A percentile compares a stretch with the other conserved stretches of the same genome.
phyloP scores from a whole-genome alignment of 2,329 filamentous ascomycete species.

The Aspergillus neoniger region DNA sequence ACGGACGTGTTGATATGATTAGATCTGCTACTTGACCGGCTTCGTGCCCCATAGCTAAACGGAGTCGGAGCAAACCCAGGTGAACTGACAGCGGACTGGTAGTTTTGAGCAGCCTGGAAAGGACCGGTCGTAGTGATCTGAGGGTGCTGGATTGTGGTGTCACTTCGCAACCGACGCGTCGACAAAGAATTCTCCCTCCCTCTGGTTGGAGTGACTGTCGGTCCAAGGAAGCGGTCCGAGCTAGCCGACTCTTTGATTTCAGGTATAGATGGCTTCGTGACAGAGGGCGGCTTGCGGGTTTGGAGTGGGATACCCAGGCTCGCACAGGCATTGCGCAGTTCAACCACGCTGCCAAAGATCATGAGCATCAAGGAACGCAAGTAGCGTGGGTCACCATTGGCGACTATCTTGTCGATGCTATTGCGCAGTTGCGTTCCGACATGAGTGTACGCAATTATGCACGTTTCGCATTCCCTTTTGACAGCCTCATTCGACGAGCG shows the following conservation, averaged over 20 bases:
- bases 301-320: slow-evolving; percentile 50
- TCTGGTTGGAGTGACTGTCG: slow-evolving; percentile 49
- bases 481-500: slow-evolving; percentile 44
- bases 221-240: slow-evolving; percentile 32
- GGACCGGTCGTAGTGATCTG: slow-evolving; percentile 33
- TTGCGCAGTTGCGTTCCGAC: slow-evolving; percentile 53
- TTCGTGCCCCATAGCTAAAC: slow-evolving; percentile 40
- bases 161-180: slow-evolving; percentile 51
- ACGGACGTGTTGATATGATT: slow-evolving; percentile 53
- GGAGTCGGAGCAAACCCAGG: slow-evolving; percentile 35
- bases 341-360: slow-evolving; percentile 59
- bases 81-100: slow-evolving; percentile 31
- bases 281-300: slow-evolving; percentile 29
- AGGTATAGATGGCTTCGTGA: slow-evolving; percentile 30
- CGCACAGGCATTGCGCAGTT: slow-evolving; percentile 61
- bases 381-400: slow-evolving; percentile 58
- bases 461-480: slow-evolving; percentile 51
- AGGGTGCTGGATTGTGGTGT: slow-evolving; percentile 53
- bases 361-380: slow-evolving; percentile 61
- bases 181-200: slow-evolving; percentile 44
- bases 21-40: slow-evolving; percentile 54
- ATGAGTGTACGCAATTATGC: slow-evolving; percentile 53
- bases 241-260: slow-evolving; percentile 32
- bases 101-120: slow-evolving; percentile 33
- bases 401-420: slow-evolving; percentile 54